Evolutionary conservation across 2,329 filamentous ascomycete species (phyloP), one percentile per base, ranked within the genome.

Genomic region (Polychaeton citri): DNA sequence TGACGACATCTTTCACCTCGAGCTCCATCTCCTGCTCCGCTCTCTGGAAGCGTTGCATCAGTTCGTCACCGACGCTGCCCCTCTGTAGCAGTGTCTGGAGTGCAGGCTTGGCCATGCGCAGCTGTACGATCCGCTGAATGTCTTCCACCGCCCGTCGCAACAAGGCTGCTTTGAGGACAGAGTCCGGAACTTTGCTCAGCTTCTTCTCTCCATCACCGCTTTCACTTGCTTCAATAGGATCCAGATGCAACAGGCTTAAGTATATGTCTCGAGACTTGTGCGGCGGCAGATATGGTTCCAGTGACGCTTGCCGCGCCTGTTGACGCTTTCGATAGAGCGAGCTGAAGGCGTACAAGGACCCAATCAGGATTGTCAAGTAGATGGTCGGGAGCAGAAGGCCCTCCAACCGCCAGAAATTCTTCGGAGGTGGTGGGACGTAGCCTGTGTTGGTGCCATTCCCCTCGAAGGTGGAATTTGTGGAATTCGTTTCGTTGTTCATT

Each of bases 11-110:
- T 50, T 84, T 76, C 42, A 98, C 69, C 63, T 98, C 90, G 47
- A 86, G 84, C 64, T 98, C 87, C 69, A 96, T 92, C 63, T 98
- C 90, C 66, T 92, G 87, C 72, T 98, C 90, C 1, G 88, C 90
- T 34, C 85, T 74, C 61, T 79, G 63, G 60, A 96, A 94, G 26
- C 88, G 72, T 66, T 95, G 84, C 81, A 86, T 94, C 48, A 98
- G 63, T 59, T 98, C 90, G 57, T 98, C 90, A 10, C 90, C 88
- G 2, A 98, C 86, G 53, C 85, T 93, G 33, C 90, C 90, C 44
- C 85, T 72, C 62, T 93, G 85, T 49, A 96, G 62, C 46, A 98
- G 65, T 17, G 78, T 73, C 54, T 81, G 79, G 53, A 93, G 76
- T 6, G 90, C 85, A 51, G 83, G 81, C 67, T 96, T 98, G 48